Percentiles rank a stretch among this genome's conserved stretches.
Conservation (phyloP, 192 early-diverging fungal species). For the Podila epicladia region DNA sequence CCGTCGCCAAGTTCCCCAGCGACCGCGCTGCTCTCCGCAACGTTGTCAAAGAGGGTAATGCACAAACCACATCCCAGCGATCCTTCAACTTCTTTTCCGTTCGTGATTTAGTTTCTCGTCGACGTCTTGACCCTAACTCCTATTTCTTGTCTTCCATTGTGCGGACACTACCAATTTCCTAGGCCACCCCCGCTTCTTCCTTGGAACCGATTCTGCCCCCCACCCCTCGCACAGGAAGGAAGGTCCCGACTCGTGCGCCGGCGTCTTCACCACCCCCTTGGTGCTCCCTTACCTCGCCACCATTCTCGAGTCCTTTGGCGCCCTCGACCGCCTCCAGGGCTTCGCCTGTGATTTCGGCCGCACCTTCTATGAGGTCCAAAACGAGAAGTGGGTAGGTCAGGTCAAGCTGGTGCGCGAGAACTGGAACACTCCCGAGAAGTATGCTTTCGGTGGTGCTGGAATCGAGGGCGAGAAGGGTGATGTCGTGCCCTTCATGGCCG, state of each 20-base stretch:
- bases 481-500: conserved; percentile 91
- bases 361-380: conserved; percentile 82
- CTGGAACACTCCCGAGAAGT: conserved; percentile 62
- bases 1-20: conserved; percentile 94
- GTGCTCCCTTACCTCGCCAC: conserved; percentile 87
- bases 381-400: conserved; percentile 53
- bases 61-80: background rate
- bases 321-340: conserved; percentile 78
- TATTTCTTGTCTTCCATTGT: background rate
- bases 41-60: conserved; percentile 76
- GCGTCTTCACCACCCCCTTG: conserved; percentile 92
- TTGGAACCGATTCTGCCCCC: conserved; percentile 97
- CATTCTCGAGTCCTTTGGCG: conserved; percentile 87
- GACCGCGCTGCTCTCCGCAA: conserved; percentile 91
- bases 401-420: conserved; percentile 57
- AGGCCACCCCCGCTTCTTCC: conserved; percentile 95
- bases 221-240: conserved; percentile 92
- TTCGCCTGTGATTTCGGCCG: conserved; percentile 91
- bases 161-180: too few species aligned
- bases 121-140: background rate
- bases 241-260: conserved; percentile 81
- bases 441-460: conserved; percentile 51
- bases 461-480: conserved; percentile 59
- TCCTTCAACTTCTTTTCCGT: too few species aligned
- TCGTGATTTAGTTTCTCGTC: background rate